These are phyloP conservation scores for Athelia psychrophila DNA, from an alignment of 1,284 basidiomycete species.

Conservation along the genomic window DNA sequence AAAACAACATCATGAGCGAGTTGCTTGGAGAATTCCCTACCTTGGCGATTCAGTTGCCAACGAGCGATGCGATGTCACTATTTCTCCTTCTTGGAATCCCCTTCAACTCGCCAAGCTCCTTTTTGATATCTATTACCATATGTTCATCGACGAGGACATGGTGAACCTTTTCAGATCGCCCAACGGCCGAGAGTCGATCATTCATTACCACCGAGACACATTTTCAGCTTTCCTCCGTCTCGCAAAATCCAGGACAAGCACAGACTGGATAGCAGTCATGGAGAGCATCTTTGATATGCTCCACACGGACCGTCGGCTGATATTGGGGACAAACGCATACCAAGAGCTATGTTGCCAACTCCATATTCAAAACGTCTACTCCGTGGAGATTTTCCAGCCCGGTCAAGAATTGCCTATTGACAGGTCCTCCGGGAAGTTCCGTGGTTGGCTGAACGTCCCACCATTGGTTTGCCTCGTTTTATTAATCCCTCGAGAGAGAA, in stretches of 20 bases:
- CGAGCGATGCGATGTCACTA: background rate
- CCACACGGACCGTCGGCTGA: constrained; percentile 19
- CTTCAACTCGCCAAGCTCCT: constrained; percentile 38
- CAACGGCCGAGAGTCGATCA: constrained; percentile 18
- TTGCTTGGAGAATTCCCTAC: constrained; percentile 38
- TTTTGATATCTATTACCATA: constrained; percentile 41
- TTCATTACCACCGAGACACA: constrained; percentile 42
- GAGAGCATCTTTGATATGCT: constrained; percentile 21
- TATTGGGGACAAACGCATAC: constrained; percentile 28
- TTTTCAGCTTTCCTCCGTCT: constrained; percentile 40
- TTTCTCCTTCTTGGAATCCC: constrained; percentile 22
- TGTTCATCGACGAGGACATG: constrained; percentile 42
- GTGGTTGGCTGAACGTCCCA: constrained; percentile 28
- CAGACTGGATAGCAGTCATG: constrained; percentile 27
- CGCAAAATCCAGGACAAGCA: constrained; percentile 26
- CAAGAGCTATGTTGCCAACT: constrained; percentile 34
- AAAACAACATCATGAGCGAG: constrained; percentile 36
- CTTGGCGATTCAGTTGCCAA: constrained; percentile 21
- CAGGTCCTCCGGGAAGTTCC: constrained; percentile 17
- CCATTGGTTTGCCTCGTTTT: constrained; percentile 27
- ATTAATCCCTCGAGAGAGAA: constrained; percentile 30
- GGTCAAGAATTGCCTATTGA: background rate
- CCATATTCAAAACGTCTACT: constrained; percentile 28
- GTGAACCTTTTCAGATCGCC: constrained; percentile 15
- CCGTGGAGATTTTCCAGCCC: constrained; percentile 12